These are phyloP conservation scores for Aphanomyces invadans DNA, from an alignment of 352 stramenopile genomes.

Conservation along the genomic window DNA sequence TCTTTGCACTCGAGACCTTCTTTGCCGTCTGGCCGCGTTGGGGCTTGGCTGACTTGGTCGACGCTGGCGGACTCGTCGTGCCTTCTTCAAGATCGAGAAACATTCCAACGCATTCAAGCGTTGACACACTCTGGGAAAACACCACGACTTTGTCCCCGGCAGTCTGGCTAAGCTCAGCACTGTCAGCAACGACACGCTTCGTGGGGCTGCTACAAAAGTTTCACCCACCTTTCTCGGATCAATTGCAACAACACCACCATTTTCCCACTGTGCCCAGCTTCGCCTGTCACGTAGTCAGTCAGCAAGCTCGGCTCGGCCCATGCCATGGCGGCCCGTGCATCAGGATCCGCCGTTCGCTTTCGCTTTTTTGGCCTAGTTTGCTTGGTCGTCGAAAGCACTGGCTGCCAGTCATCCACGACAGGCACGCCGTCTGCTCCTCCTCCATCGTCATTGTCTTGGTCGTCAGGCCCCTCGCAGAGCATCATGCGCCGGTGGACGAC, in stretches of 20 bases:
- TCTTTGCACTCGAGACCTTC: constrained; percentile 33
- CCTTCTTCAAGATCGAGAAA: constrained; percentile 46
- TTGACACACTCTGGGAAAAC: constrained; percentile 84
- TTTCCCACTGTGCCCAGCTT: constrained; percentile 70
- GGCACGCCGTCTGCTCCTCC: constrained; percentile 26
- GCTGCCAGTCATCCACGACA: not conserved
- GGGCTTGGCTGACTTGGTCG: constrained; percentile 7
- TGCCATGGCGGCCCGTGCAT: not conserved
- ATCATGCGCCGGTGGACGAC: constrained; percentile 71
- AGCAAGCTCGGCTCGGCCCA: not conserved
- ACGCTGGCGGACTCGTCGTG: too few relatives aligned
- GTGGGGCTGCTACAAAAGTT: not conserved
- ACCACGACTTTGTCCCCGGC: constrained; percentile 80
- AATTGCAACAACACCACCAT: constrained; percentile 71
- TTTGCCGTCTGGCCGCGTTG: not conserved
- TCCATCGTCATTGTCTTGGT: constrained; percentile 35
- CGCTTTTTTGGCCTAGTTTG: constrained; percentile 21
- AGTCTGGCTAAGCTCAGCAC: not conserved
- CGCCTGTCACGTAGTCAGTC: constrained; percentile 36
- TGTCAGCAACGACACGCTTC: not conserved
- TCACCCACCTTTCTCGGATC: constrained; percentile 55
- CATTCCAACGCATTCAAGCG: constrained; percentile 64
- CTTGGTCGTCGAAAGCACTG: not conserved
- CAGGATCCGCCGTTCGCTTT: not conserved
- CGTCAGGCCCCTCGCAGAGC: constrained; percentile 30